Base-by-base conservation (phyloP, 345 rosid genomes). In the Eucalyptus albens region DNA sequence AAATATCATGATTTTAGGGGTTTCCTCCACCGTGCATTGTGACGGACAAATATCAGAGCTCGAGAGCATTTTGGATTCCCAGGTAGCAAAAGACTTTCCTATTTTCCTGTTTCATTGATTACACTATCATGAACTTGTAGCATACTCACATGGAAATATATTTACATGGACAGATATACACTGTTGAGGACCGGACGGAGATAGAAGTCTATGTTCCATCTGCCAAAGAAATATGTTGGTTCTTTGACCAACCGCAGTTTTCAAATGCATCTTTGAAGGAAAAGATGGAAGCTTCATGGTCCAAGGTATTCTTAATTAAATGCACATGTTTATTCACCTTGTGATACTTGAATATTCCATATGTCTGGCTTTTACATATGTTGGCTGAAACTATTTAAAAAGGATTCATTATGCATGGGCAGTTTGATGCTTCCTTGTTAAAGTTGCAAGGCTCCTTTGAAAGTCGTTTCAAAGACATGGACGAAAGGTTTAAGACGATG, bases 51-150 rank as follows among this genome's bases (percentile, higher is more conserved):
- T 96, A 83, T 92, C 96, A 90, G 96, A 93, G 87, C 95, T 97
- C 40, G 99, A 97, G 92, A 94, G 91, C 91, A 92, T 95, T 89
- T 91, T 96, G 97, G 98, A 95, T 91, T 94, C 98, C 50, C 94
- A 93, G 95, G 98, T 97, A 88, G 85, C 47, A 77, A 77, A 77
- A 40, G 85, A 40, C 29, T 77, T 65, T 77, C 47, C 47, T 77
- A 26, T 77, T 77, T 40, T 77, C 47, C 85, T 40, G 85, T 77
- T 40, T 77, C 47, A 40, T 40, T 77, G 29, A 40, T 77, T 77
- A 40, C 85, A 11, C 24, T 77, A 77, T 40, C 47, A 40, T 40
- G 87, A 29, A 86, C 88, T 50, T 51, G 27, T 51, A 50, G 62
- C n/a, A 31, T 53, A 19, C 56, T 89, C 56, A 59, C 82, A 49